Conservation (phyloP, 1,139 yeast species). For the Saccharomyces pastorianus region DNA sequence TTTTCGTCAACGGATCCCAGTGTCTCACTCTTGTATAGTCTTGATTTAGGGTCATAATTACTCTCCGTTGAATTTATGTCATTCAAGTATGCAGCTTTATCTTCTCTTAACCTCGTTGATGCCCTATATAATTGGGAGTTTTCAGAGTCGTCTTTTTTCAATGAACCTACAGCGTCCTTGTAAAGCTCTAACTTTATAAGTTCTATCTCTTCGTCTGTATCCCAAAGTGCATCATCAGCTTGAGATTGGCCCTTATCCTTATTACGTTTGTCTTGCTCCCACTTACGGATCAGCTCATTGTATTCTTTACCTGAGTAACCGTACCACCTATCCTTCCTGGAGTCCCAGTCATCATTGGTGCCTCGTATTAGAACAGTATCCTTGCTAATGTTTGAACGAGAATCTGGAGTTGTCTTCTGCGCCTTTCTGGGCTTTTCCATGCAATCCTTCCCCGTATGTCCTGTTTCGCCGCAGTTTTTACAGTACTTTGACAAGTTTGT, state of each 20-base stretch:
- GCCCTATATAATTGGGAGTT: slow-evolving; percentile 14
- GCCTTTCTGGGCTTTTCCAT: slow-evolving; percentile 24
- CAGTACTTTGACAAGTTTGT: slow-evolving; percentile 9
- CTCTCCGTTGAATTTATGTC: slow-evolving; percentile 24
- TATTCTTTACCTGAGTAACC: slow-evolving; percentile 29
- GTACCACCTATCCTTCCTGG: slow-evolving; percentile 30
- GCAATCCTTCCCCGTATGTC: slow-evolving; percentile 25
- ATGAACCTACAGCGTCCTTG: slow-evolving; percentile 14
- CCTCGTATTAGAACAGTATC: slow-evolving; percentile 8
- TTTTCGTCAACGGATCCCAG: slow-evolving; percentile 29
- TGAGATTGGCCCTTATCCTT: not conserved
- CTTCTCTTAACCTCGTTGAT: slow-evolving; percentile 29
- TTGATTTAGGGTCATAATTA: slow-evolving; percentile 32
- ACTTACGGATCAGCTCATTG: slow-evolving; percentile 15
- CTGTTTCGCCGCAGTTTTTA: slow-evolving; percentile 23
- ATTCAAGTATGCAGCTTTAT: slow-evolving; percentile 29
- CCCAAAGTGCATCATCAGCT: slow-evolving; percentile 9
- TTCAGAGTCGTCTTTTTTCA: slow-evolving; percentile 14
- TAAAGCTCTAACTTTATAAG: slow-evolving; percentile 21
- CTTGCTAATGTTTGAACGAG: not conserved
- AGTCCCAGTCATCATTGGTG: slow-evolving; percentile 23
- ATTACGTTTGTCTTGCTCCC: slow-evolving; percentile 12
- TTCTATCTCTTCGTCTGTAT: slow-evolving; percentile 29
- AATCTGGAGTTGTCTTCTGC: not conserved
- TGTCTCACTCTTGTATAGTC: slow-evolving; percentile 27